These are phyloP conservation scores for Pugionium dolabratum DNA, from an alignment of 345 rosid genomes.

Conservation along the genomic window DNA sequence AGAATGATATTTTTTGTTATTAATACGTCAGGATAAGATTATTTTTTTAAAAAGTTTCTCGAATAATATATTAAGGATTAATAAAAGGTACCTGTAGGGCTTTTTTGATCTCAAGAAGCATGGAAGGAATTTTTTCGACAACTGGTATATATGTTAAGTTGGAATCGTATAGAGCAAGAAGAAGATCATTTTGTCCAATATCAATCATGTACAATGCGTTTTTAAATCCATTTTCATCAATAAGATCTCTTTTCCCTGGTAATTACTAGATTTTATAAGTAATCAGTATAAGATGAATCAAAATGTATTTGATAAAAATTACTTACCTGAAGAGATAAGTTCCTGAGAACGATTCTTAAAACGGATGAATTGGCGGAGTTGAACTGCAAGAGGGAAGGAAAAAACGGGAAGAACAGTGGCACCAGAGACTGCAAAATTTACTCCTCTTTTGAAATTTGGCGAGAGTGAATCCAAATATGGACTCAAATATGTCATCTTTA, in stretches of 20 bases:
- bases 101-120: conserved; percentile 52
- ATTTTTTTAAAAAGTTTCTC: too few relatives aligned
- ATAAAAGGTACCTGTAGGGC: conserved; percentile 47
- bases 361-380: conserved; percentile 47
- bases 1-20: too few relatives aligned
- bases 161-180: conserved; percentile 35
- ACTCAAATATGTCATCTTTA: conserved; percentile 41
- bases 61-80: not conserved
- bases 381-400: conserved; percentile 42
- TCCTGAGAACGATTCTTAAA: conserved; percentile 49
- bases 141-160: conserved; percentile 42
- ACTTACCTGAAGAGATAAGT: conserved; percentile 39
- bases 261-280: not conserved
- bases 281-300: not conserved
- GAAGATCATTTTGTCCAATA: conserved; percentile 72
- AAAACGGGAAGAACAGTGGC: conserved; percentile 46
- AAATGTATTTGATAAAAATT: not conserved
- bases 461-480: conserved; percentile 55
- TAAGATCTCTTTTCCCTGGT: conserved; percentile 44
- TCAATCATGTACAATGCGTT: conserved; percentile 62
- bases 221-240: conserved; percentile 45
- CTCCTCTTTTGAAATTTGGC: conserved; percentile 52
- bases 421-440: conserved; percentile 48
- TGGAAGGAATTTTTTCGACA: conserved; percentile 48
- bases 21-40: too few relatives aligned